Evolutionary conservation across 805 yeast species (phyloP).

Genomic region (Yamadazyma scolyti): DNA sequence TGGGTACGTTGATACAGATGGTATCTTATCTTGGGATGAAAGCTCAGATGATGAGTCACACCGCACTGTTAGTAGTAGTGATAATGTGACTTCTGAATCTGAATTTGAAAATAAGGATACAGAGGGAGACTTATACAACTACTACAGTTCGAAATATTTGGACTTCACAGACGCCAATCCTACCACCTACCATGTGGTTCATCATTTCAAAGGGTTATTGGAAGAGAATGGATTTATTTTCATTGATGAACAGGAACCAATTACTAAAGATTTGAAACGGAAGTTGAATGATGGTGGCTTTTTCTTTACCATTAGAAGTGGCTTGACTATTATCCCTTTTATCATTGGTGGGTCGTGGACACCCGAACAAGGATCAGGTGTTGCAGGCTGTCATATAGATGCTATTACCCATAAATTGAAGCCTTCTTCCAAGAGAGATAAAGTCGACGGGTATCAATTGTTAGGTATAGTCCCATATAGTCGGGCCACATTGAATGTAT

Average conservation of each 20-base stretch:
- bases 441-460: constrained; percentile 70
- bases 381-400: constrained; percentile 74
- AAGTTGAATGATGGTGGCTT: constrained; percentile 38
- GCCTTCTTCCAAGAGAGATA: constrained; percentile 60
- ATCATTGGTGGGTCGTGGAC: constrained; percentile 64
- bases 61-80: no score
- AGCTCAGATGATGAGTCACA: constrained; percentile 1
- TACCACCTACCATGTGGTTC: constrained; percentile 70
- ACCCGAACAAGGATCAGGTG: constrained; percentile 63
- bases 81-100: no score
- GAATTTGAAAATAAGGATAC: no score
- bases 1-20: constrained; percentile 8
- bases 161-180: constrained; percentile 72
- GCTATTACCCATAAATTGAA: constrained; percentile 65
- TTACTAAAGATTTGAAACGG: constrained; percentile 14
- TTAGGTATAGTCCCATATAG: constrained; percentile 84
- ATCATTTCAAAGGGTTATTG: constrained; percentile 45
- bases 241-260: constrained; percentile 52
- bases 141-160: constrained; percentile 45
- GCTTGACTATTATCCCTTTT: constrained; percentile 67
- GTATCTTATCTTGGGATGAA: constrained; percentile 11
- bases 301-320: constrained; percentile 67
- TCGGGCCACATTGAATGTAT: constrained; percentile 59
- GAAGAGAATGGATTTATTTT: constrained; percentile 60
- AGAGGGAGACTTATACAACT: no score